Evolutionary conservation across 192 early-diverging fungal species (phyloP).

Genomic region (Mortierella hygrophila): DNA sequence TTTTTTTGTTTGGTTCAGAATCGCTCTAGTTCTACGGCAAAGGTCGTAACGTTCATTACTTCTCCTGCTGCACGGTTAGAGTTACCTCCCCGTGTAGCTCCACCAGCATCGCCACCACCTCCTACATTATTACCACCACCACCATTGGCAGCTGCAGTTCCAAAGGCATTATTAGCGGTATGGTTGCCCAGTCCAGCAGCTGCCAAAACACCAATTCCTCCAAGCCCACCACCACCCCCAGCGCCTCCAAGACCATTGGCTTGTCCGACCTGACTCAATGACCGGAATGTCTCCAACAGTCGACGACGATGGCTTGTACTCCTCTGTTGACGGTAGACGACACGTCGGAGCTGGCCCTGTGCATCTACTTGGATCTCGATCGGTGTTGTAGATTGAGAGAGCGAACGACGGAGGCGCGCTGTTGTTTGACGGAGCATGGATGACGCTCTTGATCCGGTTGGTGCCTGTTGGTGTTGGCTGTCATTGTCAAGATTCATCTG

Average conservation of each 20-base stretch:
- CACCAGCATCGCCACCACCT: background rate
- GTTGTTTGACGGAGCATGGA: slow-evolving; percentile 43
- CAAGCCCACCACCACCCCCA: background rate
- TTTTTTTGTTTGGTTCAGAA: slow-evolving; percentile 7
- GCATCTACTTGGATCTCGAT: slow-evolving; percentile 50
- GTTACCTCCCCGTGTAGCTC: background rate
- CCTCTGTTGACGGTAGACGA: slow-evolving; percentile 38
- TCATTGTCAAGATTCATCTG: slow-evolving; percentile 4
- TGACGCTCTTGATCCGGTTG: background rate
- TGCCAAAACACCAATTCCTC: slow-evolving; percentile 28
- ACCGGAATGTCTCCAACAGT: slow-evolving; percentile 38
- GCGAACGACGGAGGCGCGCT: slow-evolving; percentile 36
- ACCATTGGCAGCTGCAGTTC: background rate
- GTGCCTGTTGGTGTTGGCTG: background rate
- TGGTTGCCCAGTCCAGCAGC: slow-evolving; percentile 18
- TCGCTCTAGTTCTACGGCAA: slow-evolving; percentile 42
- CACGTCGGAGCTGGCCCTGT: slow-evolving; percentile 42
- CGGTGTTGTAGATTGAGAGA: slow-evolving; percentile 24
- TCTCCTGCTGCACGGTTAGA: slow-evolving; percentile 31
- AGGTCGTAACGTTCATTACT: slow-evolving; percentile 54
- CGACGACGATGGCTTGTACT: slow-evolving; percentile 26
- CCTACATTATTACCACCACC: background rate
- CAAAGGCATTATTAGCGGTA: background rate
- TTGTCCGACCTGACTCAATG: slow-evolving; percentile 44
- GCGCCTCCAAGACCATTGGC: background rate